Evolutionary conservation across 768 basidiomycete genomes (phyloP), one percentile per base, ranked within the genome.

Genomic region (Russula compacta): DNA sequence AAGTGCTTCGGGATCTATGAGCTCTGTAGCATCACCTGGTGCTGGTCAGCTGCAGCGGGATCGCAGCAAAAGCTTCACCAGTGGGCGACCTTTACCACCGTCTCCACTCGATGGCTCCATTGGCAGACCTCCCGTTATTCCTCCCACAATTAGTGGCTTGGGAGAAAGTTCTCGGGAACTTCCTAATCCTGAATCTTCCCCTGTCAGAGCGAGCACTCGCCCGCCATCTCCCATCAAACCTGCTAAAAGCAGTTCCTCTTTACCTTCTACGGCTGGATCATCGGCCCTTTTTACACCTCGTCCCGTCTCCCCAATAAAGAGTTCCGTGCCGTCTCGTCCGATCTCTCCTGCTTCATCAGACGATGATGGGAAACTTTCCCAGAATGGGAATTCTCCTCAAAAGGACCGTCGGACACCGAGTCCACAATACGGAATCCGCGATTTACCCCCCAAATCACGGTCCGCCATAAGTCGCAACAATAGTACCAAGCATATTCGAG

Each of bases 351-450:
- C 49, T 6, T 53, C 58, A 38, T 64, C 62, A 21, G 62, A 60
- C n/a, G 58, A 59, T 39, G 58, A 64, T 56, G 61, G 44, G 42
- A 51, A 56, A 9, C 32, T 39, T 6, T 47, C 61, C 47, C 51
- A 57, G 46, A 62, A 53, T 40, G 56, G 61, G 29, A 62, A 58
- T 32, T 17, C 39, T 17, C 35, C 21, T 43, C 46, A 63, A 43
- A 48, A 43, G 12, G 61, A 53, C 19, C 39, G 24, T 40, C 17
- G 32, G 53, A n/a, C 55, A 48, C 65, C 60, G 55, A 63, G 64
- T 21, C 67, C 64, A 24, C 64, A 65, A 35, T 68, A 68, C 29
- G 66, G 66, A 33, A 67, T 68, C 32, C 53, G 59, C 29, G 61
- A 66, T 54, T 58, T 68, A 39, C 69, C 66, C 32, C 44, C 47